phyloP scores from a whole-genome alignment of 306 rosid species.

The Casuarina glauca region DNA sequence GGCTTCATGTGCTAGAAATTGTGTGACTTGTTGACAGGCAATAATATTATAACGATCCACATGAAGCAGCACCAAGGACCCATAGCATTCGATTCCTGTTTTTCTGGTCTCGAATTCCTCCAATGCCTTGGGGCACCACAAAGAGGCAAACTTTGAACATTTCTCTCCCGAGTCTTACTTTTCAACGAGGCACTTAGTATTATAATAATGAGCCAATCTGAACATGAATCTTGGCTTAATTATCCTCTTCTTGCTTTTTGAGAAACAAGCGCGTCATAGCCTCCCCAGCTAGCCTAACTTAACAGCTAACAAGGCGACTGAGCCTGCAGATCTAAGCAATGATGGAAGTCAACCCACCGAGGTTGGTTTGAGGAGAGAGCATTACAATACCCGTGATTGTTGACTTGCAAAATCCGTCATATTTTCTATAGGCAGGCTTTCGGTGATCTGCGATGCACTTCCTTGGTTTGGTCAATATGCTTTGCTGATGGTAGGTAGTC shows the following conservation, averaged over 20 bases:
- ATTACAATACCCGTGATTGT: neutral
- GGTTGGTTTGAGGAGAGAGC: conserved; percentile 16
- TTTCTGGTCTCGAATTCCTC: neutral
- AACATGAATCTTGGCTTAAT: too few relatives aligned
- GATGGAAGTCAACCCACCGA: too few relatives aligned
- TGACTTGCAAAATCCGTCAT: conserved; percentile 12
- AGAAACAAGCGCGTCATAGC: too few relatives aligned
- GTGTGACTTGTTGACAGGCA: neutral
- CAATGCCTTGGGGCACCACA: neutral
- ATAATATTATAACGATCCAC: neutral
- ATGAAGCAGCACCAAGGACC: neutral
- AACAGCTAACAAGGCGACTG: too few relatives aligned
- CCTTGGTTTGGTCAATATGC: conserved; percentile 10
- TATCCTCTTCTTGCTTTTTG: too few relatives aligned
- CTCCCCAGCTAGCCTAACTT: too few relatives aligned
- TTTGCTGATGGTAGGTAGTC: conserved; percentile 12
- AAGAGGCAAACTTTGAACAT: neutral
- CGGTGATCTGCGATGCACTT: conserved; percentile 26
- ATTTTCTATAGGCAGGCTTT: conserved; percentile 19
- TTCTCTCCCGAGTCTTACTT: neutral
- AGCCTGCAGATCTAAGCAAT: too few relatives aligned
- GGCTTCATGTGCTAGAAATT: conserved; percentile 39
- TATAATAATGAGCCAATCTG: too few relatives aligned
- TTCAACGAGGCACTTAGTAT: too few relatives aligned
- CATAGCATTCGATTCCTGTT: neutral